A percentile compares a stretch with the other conserved stretches of the same genome.
These are phyloP conservation scores for Raffaelea albimanens DNA, from an alignment of 2,329 filamentous ascomycete genomes.

Conservation along the genomic window DNA sequence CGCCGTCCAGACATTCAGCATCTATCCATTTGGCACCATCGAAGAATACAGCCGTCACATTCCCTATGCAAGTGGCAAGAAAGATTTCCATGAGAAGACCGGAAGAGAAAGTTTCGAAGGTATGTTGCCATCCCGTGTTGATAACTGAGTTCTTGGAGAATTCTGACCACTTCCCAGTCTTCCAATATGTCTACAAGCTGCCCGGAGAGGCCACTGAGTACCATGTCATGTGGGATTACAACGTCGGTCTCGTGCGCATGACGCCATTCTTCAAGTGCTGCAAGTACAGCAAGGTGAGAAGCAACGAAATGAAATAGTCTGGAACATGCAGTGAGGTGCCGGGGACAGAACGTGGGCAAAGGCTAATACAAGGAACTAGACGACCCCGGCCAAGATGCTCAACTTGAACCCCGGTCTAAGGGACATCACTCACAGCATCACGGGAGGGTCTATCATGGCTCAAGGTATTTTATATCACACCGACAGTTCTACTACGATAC, in stretches of 20 bases:
- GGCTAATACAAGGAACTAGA: conserved; percentile 44
- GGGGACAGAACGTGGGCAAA: neutral
- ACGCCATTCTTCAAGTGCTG: conserved; percentile 91
- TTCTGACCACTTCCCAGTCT: conserved; percentile 42
- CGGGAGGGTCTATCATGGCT: conserved; percentile 78
- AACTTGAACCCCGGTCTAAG: conserved; percentile 70
- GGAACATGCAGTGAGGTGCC: neutral
- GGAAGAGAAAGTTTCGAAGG: conserved; percentile 83
- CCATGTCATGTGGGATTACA: conserved; percentile 94
- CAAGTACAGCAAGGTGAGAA: conserved; percentile 73
- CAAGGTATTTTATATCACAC: conserved; percentile 59
- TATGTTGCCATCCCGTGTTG: conserved; percentile 27
- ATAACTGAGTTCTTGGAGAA: neutral
- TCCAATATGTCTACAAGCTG: conserved; percentile 71
- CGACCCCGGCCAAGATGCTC: conserved; percentile 76
- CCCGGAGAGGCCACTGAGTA: conserved; percentile 56
- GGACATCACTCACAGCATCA: conserved; percentile 90
- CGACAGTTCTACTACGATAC: neutral
- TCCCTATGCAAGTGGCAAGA: conserved; percentile 92
- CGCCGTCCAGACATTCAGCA: conserved; percentile 52
- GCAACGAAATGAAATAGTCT: neutral
- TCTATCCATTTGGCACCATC: conserved; percentile 58
- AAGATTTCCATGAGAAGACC: conserved; percentile 77
- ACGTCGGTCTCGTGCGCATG: conserved; percentile 84
- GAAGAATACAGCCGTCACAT: conserved; percentile 62